phyloP scores from a whole-genome alignment of 768 basidiomycete genomes.

The Tylopilus vinaceipallidus region DNA sequence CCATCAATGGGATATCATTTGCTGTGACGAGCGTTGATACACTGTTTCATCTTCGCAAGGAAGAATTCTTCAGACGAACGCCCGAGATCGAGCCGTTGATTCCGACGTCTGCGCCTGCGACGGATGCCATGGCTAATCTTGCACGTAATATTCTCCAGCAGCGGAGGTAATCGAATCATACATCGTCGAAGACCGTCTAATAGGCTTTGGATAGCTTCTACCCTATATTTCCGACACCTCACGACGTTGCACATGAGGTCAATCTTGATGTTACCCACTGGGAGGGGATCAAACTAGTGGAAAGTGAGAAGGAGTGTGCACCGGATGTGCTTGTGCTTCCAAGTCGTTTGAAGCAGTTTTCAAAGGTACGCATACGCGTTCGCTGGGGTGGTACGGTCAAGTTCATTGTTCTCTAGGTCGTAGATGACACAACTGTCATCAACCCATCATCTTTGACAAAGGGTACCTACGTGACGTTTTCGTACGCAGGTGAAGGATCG shows the following conservation, averaged over 20 bases:
- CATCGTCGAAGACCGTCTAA: neutral
- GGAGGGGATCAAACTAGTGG: constrained; percentile 40
- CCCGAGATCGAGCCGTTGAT: constrained; percentile 55
- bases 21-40: constrained; percentile 83
- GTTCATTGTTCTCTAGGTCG: constrained; percentile 45
- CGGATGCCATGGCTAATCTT: constrained; percentile 77
- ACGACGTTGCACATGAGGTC: constrained; percentile 71
- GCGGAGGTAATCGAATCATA: constrained; percentile 55
- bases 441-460: constrained; percentile 83
- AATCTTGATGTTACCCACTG: constrained; percentile 89
- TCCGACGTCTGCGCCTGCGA: constrained; percentile 42
- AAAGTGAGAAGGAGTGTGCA: constrained; percentile 41
- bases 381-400: neutral
- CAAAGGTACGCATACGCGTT: constrained; percentile 55
- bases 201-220: constrained; percentile 66
- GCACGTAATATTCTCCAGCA: constrained; percentile 85
- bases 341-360: constrained; percentile 86
- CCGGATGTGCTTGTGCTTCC: constrained; percentile 89
- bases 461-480: constrained; percentile 50
- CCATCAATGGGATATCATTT: constrained; percentile 81
- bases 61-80: constrained; percentile 72
- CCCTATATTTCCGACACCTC: constrained; percentile 87
- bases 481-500: constrained; percentile 28
- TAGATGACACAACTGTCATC: constrained; percentile 74
- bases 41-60: constrained; percentile 84